phyloP scores from a whole-genome alignment of 352 stramenopile species.

The Elongisporangium anandrum region DNA sequence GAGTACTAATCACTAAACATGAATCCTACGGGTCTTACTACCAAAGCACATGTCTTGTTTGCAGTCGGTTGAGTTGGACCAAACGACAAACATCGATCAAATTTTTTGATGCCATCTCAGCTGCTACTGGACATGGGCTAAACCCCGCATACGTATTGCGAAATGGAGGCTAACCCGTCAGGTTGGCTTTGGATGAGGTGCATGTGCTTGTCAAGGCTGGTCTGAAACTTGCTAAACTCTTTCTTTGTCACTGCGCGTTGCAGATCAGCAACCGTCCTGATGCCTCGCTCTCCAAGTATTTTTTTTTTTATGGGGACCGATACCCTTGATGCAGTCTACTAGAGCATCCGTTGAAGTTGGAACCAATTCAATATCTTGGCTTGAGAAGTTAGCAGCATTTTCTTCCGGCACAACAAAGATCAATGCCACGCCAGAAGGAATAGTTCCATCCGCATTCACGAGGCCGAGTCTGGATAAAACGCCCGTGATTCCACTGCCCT shows the following conservation, averaged over 20 bases:
- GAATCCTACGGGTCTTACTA: too few species aligned
- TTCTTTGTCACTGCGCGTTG: not conserved
- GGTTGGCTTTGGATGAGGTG: not conserved
- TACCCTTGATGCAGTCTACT: not conserved
- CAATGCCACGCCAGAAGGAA: not conserved
- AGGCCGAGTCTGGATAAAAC: too few species aligned
- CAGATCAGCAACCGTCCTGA: not conserved
- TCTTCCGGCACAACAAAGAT: not conserved
- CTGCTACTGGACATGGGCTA: too few species aligned
- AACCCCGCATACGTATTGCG: too few species aligned
- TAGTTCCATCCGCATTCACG: not conserved
- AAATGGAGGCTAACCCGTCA: not conserved
- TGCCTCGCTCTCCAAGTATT: not conserved
- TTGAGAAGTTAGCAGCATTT: not conserved
- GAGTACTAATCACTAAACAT: too few species aligned
- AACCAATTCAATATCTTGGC: not conserved
- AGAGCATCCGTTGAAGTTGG: not conserved
- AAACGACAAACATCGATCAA: too few species aligned
- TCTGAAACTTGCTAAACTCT: not conserved
- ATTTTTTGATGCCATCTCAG: too few species aligned
- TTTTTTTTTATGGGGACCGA: not conserved
- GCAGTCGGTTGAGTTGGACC: too few species aligned
- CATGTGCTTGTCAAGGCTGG: not conserved
- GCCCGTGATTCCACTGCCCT: too few species aligned
- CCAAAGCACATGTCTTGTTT: too few species aligned